These are phyloP conservation scores for Thelephora aurantiotincta DNA, from an alignment of 768 basidiomycete genomes.

Conservation along the genomic window DNA sequence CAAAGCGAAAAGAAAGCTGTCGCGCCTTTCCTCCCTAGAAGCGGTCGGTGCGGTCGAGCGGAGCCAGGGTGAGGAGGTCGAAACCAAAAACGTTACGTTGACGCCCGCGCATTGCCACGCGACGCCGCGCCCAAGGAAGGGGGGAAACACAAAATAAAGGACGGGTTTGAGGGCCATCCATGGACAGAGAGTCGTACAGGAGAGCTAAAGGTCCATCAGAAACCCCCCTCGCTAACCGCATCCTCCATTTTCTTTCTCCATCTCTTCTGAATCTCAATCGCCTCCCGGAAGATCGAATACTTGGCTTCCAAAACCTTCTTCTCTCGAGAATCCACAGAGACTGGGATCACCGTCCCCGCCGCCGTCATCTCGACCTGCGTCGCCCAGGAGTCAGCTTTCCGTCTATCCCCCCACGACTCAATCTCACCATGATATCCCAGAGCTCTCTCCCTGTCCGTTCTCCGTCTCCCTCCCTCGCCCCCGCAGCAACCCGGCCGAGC, in stretches of 20 bases:
- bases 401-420: neutral
- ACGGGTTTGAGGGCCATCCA: too few species aligned
- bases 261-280: conserved; percentile 74
- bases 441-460: conserved; percentile 47
- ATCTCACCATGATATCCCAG: conserved; percentile 83
- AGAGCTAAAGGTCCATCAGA: too few species aligned
- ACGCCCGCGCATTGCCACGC: too few species aligned
- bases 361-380: conserved; percentile 85
- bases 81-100: too few species aligned
- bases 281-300: conserved; percentile 86
- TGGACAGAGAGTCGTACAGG: too few species aligned
- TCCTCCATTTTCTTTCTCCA: conserved; percentile 76
- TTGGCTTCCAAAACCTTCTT: conserved; percentile 76
- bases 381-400: neutral
- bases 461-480: conserved; percentile 23
- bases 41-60: too few species aligned
- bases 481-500: conserved; percentile 78
- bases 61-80: too few species aligned
- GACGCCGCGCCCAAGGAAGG: too few species aligned
- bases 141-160: too few species aligned
- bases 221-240: conserved; percentile 16
- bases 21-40: too few species aligned
- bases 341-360: conserved; percentile 54
- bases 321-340: conserved; percentile 46
- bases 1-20: too few species aligned